A percentile compares a stretch with the other conserved stretches of the same genome.
Evolutionary conservation across 257 asterid species (phyloP).

Genomic region (Solanum appendiculatum): DNA sequence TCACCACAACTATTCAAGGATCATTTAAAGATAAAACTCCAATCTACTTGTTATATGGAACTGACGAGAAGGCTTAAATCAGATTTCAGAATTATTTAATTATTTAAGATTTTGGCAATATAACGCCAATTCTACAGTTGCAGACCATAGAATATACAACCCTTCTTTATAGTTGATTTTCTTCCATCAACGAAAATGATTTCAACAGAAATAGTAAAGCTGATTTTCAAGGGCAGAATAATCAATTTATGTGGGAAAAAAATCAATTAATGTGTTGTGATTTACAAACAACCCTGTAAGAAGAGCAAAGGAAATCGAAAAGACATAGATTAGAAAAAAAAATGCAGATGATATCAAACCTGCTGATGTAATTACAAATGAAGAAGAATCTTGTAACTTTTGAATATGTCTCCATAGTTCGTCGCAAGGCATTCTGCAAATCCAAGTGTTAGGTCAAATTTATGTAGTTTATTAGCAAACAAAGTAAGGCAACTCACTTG

Average conservation of each 20-base stretch:
- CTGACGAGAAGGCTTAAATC: not conserved
- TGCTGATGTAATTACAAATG: slow-evolving; percentile 94
- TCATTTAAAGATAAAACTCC: not conserved
- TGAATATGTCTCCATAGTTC: slow-evolving; percentile 93
- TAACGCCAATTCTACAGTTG: not conserved
- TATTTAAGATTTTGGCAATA: not conserved
- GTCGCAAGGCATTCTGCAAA: slow-evolving; percentile 87
- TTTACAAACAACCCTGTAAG: not conserved
- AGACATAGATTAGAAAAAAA: not conserved
- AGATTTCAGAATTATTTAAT: not conserved
- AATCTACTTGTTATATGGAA: not conserved
- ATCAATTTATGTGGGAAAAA: not conserved
- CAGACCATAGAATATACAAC: not conserved
- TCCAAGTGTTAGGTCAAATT: not conserved
- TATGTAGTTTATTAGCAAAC: not conserved
- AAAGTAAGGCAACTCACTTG: slow-evolving; percentile 42
- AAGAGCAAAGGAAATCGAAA: not conserved
- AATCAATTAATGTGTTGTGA: not conserved
- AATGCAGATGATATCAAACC: slow-evolving; percentile 25
- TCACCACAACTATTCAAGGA: not conserved
- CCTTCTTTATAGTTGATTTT: not conserved
- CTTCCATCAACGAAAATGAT: not conserved
- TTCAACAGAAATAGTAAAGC: not conserved
- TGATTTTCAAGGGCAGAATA: not conserved
- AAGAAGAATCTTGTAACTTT: slow-evolving; percentile 95